Evolutionary conservation across 2,329 filamentous ascomycete genomes (phyloP).

Genomic region (Coniochaeta sp.): DNA sequence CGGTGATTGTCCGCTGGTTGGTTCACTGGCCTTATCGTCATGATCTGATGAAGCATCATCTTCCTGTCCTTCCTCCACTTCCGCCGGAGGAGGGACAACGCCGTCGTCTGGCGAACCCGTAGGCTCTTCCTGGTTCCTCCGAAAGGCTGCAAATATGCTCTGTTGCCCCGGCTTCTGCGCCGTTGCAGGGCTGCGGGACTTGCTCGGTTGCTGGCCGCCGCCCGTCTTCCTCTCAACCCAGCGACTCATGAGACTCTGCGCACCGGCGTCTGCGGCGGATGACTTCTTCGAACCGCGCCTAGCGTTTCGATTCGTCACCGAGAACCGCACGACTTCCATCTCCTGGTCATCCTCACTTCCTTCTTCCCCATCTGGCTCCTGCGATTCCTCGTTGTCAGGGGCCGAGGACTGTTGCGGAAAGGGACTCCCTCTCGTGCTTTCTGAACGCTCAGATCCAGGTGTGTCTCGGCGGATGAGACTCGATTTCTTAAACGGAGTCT

Average conservation of each 20-base stretch:
- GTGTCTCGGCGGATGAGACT: constrained; percentile 30
- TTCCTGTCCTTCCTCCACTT: no score
- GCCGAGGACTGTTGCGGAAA: constrained; percentile 5
- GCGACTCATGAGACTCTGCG: constrained; percentile 15
- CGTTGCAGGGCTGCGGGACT: not conserved
- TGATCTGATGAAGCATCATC: not conserved
- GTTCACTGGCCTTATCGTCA: not conserved
- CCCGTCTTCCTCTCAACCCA: constrained; percentile 19
- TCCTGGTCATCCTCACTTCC: constrained; percentile 4
- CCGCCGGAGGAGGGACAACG: not conserved
- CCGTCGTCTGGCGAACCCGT: not conserved
- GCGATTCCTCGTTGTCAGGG: constrained; percentile 9
- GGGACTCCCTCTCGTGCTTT: constrained; percentile 4
- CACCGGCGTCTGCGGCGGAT: constrained; percentile 6
- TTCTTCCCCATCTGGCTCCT: constrained; percentile 10
- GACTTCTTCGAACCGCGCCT: constrained; percentile 1
- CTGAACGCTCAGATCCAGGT: constrained; percentile 9
- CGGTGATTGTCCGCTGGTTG: not conserved
- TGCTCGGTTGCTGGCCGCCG: constrained; percentile 4
- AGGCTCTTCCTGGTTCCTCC: not conserved
- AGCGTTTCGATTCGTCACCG: not conserved
- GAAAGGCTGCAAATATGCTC: not conserved
- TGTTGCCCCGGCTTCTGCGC: not conserved
- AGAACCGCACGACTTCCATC: not conserved
- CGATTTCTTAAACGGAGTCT: constrained; percentile 50